Conservation (phyloP, 805 yeast species). For the Teunomyces lycoperdinae region DNA sequence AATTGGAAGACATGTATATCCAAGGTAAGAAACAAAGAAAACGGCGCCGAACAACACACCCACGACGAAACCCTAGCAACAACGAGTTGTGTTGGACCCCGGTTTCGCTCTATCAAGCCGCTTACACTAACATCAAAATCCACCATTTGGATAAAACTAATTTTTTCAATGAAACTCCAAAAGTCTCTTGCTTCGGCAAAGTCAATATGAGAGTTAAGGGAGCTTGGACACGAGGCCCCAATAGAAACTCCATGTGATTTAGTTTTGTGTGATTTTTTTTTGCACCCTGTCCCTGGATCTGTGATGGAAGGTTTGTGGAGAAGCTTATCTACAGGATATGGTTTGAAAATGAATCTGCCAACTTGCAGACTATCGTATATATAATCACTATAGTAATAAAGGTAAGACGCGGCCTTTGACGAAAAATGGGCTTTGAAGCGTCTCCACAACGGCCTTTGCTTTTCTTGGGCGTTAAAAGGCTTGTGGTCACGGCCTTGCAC, state of each 20-base stretch:
- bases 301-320: too few relatives aligned
- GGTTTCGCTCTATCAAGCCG: constrained; percentile 27
- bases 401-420: neutral
- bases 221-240: constrained; percentile 35
- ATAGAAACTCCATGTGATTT: constrained; percentile 1
- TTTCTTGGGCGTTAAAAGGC: neutral
- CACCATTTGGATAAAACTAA: constrained; percentile 26
- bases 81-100: constrained; percentile 26
- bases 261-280: neutral
- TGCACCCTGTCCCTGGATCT: neutral
- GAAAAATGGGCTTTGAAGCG: neutral
- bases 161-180: constrained; percentile 27
- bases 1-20: constrained; percentile 12
- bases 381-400: neutral
- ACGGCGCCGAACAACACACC: neutral
- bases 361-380: neutral
- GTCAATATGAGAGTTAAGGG: constrained; percentile 38
- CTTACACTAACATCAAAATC: constrained; percentile 29
- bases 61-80: constrained; percentile 7
- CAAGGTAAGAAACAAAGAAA: neutral
- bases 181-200: constrained; percentile 35
- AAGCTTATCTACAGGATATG: neutral
- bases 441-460: neutral
- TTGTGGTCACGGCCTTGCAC: neutral
- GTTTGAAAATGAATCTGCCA: neutral